A percentile compares a stretch with the other conserved stretches of the same genome.
Evolutionary conservation across 1,139 yeast species (phyloP).

Genomic region (Meyerozyma smithsonii): DNA sequence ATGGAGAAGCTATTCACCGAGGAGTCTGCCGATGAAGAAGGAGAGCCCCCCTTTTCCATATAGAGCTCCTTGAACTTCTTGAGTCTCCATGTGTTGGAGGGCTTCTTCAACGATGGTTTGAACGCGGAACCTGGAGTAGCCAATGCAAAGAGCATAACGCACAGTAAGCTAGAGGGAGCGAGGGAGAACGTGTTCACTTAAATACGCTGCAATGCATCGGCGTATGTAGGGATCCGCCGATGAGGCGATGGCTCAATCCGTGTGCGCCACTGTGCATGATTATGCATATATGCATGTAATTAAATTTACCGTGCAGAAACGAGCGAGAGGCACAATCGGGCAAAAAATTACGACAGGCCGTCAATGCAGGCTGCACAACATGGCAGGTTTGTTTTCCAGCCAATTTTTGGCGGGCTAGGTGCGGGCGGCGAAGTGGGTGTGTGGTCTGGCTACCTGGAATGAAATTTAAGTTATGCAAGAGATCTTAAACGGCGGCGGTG

Average conservation of each 20-base stretch:
- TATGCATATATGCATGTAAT: too few relatives aligned
- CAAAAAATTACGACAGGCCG: too few relatives aligned
- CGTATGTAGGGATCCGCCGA: background rate
- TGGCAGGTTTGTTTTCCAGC: too few relatives aligned
- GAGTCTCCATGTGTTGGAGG: constrained; percentile 34
- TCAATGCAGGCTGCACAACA: too few relatives aligned
- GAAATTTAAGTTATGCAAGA: too few relatives aligned
- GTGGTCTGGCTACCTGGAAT: too few relatives aligned
- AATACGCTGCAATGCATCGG: background rate
- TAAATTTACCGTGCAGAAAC: too few relatives aligned
- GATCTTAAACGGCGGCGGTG: too few relatives aligned
- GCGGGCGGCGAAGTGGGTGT: too few relatives aligned
- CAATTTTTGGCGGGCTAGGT: too few relatives aligned
- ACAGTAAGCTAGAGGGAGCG: background rate
- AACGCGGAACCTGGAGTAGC: constrained; percentile 40
- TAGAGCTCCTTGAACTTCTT: constrained; percentile 28
- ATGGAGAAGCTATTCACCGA: constrained; percentile 1
- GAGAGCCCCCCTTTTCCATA: constrained; percentile 13
- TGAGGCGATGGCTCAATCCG: background rate
- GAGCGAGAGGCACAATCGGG: too few relatives aligned
- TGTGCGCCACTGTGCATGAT: too few relatives aligned
- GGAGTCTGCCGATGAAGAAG: constrained; percentile 10
- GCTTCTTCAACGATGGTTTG: constrained; percentile 33
- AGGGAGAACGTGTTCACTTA: background rate
- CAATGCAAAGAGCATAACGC: constrained; percentile 31